Percentiles rank a stretch among this genome's conserved stretches.
These are phyloP conservation scores for Solanum pinnatisectum DNA, from an alignment of 257 asterid genomes.

Conservation along the genomic window DNA sequence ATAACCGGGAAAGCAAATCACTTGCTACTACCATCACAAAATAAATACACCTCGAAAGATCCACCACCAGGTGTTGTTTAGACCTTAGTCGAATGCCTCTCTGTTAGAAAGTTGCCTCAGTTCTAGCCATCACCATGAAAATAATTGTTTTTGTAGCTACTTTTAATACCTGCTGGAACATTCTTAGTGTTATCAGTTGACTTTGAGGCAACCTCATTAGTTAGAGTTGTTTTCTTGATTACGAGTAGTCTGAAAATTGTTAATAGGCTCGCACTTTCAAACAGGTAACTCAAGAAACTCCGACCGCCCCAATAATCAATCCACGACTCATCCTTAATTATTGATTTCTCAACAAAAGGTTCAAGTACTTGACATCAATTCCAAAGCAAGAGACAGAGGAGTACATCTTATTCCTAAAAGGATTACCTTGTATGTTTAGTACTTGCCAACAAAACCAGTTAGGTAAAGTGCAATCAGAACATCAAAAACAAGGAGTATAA, in stretches of 20 bases:
- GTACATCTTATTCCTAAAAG: not conserved
- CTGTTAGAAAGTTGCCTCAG: constrained; percentile 66
- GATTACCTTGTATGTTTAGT: not conserved
- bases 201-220: constrained; percentile 12
- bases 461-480: not conserved
- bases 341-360: not conserved
- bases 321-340: not conserved
- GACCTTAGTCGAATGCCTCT: not conserved
- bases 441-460: not conserved
- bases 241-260: constrained; percentile 13
- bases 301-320: not conserved
- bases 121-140: constrained; percentile 57
- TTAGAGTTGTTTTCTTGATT: constrained; percentile 2
- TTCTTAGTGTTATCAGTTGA: constrained; percentile 18
- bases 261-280: constrained; percentile 38
- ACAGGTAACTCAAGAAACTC: constrained; percentile 21
- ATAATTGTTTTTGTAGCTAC: constrained; percentile 42
- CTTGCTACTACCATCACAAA: constrained; percentile 42
- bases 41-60: constrained; percentile 27
- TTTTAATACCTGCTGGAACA: constrained; percentile 27
- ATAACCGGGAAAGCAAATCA: not conserved
- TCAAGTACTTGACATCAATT: not conserved
- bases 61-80: not conserved
- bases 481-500: not conserved
- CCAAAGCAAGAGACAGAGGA: not conserved